These are phyloP conservation scores for Paecilomyces niveus DNA, from an alignment of 2,329 filamentous ascomycete species.

Conservation along the genomic window DNA sequence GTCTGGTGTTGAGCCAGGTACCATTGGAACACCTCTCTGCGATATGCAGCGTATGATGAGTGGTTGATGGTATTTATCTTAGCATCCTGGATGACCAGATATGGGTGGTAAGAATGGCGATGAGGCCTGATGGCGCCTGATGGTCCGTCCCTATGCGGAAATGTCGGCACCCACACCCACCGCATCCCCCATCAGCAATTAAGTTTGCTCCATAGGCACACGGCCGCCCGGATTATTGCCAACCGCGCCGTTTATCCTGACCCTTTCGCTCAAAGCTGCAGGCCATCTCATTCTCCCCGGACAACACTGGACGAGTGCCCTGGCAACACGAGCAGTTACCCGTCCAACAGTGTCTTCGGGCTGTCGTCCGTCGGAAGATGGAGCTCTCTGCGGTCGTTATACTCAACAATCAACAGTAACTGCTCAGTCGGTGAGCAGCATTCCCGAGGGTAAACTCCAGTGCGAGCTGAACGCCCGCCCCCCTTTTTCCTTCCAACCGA, in stretches of 20 bases:
- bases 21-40: background rate
- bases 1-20: background rate
- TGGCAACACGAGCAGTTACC: background rate
- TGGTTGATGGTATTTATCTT: background rate
- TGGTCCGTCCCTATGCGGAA: background rate
- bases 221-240: background rate
- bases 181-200: too few species aligned
- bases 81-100: background rate
- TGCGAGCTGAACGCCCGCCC: background rate
- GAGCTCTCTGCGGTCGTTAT: too few species aligned
- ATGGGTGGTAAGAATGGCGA: background rate
- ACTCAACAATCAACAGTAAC: too few species aligned
- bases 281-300: too few species aligned
- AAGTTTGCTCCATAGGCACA: too few species aligned
- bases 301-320: background rate
- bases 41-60: background rate
- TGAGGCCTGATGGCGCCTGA: background rate
- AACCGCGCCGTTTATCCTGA: too few species aligned
- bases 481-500: conserved; percentile 9
- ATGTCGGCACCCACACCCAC: background rate
- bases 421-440: background rate
- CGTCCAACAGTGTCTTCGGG: too few species aligned
- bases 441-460: background rate
- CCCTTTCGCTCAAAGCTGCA: too few species aligned
- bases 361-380: too few species aligned